Evolutionary conservation across 768 basidiomycete species (phyloP).

Genomic region (Xerocomellus dryophilus): DNA sequence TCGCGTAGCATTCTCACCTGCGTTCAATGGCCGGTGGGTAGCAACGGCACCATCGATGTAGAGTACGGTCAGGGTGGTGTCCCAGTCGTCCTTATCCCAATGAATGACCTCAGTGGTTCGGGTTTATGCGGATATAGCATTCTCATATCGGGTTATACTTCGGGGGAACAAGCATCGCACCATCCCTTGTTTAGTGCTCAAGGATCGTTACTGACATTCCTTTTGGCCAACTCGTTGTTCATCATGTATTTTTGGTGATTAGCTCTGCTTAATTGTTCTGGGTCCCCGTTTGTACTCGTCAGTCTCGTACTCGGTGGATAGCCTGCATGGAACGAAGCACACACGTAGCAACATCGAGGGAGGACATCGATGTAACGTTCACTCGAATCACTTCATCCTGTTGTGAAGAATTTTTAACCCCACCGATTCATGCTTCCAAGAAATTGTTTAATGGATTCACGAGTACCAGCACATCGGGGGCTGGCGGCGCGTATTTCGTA

Average conservation of each 20-base stretch:
- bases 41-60: constrained; percentile 57
- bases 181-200: background rate
- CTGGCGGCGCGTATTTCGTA: constrained; percentile 53
- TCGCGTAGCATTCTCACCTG: constrained; percentile 57
- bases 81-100: constrained; percentile 54
- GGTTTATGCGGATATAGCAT: constrained; percentile 35
- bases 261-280: background rate
- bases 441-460: constrained; percentile 32
- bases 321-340: background rate
- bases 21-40: constrained; percentile 64
- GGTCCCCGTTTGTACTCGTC: background rate
- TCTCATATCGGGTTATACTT: constrained; percentile 1
- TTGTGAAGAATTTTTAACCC: background rate
- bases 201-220: constrained; percentile 3
- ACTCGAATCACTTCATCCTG: background rate
- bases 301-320: background rate
- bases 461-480: constrained; percentile 48
- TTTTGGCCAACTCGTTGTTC: constrained; percentile 5
- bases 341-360: background rate
- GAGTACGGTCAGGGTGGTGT: constrained; percentile 64
- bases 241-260: constrained; percentile 3
- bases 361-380: background rate
- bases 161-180: background rate
- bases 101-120: constrained; percentile 33
- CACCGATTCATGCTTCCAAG: constrained; percentile 14